phyloP scores from a whole-genome alignment of 192 early-diverging fungal species.

The Kappamyces sp. region DNA sequence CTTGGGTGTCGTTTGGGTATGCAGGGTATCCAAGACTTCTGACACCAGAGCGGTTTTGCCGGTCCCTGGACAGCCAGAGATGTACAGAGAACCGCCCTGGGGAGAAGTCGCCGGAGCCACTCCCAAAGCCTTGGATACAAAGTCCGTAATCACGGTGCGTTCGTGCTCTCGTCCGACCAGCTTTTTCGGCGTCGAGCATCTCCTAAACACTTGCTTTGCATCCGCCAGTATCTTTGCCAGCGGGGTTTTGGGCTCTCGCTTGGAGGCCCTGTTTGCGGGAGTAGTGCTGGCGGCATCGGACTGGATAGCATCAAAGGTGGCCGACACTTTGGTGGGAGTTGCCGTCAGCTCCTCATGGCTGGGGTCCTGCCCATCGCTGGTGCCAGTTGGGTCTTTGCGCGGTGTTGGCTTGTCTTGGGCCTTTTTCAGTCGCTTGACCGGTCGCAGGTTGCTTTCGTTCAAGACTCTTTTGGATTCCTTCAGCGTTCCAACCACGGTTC shows the following conservation, averaged over 20 bases:
- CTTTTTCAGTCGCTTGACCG: too few species aligned
- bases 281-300: too few species aligned
- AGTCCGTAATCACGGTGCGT: conserved; percentile 39
- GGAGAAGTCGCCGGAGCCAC: conserved; percentile 30
- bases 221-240: conserved; percentile 37
- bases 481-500: too few species aligned
- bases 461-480: too few species aligned
- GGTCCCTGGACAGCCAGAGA: conserved; percentile 87
- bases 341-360: too few species aligned
- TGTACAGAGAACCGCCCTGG: conserved; percentile 49
- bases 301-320: too few species aligned
- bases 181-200: conserved; percentile 49
- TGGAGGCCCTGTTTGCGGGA: conserved; percentile 1
- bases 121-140: conserved; percentile 28
- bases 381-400: too few species aligned
- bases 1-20: not conserved
- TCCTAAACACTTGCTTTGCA: conserved; percentile 60
- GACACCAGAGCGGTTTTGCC: conserved; percentile 86
- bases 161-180: conserved; percentile 64
- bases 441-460: too few species aligned
- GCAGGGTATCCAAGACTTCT: conserved; percentile 36
- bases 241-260: conserved; percentile 17
- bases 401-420: too few species aligned
- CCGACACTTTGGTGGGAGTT: too few species aligned
- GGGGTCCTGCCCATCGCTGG: too few species aligned